Percentiles rank a stretch among this genome's conserved stretches.
Conservation (phyloP, 2,329 filamentous ascomycete genomes). For the Didymella keratinophila region DNA sequence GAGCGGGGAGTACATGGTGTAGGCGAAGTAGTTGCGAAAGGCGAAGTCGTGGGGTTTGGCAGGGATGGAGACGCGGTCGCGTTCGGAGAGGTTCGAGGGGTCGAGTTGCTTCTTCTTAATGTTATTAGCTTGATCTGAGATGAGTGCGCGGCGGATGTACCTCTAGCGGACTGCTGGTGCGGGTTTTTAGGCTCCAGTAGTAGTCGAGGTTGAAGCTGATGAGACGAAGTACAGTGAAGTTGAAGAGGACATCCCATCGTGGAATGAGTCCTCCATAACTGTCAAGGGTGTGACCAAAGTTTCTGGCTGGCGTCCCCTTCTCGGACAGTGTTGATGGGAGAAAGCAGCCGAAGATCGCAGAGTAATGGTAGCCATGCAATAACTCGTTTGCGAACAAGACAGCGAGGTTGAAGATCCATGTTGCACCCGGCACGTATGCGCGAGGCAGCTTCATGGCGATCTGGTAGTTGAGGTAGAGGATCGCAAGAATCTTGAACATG, state of each 20-base stretch:
- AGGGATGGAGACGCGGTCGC: conserved; percentile 81
- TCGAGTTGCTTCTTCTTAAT: conserved; percentile 98
- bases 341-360: conserved; percentile 65
- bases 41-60: conserved; percentile 75
- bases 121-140: conserved; percentile 63
- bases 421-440: conserved; percentile 73
- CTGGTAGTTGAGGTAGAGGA: conserved; percentile 82
- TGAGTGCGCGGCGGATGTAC: conserved; percentile 61
- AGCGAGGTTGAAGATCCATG: conserved; percentile 89
- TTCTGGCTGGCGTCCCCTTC: conserved; percentile 56
- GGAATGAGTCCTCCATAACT: conserved; percentile 81
- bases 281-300: conserved; percentile 78
- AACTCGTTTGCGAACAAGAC: conserved; percentile 92
- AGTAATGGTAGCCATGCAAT: conserved; percentile 76
- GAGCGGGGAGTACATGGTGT: conserved; percentile 88
- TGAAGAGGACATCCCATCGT: conserved; percentile 97
- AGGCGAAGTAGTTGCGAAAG: conserved; percentile 88
- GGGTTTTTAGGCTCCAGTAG: conserved; percentile 83
- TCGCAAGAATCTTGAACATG: conserved; percentile 78
- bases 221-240: conserved; percentile 88
- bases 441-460: conserved; percentile 77
- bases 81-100: conserved; percentile 83
- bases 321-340: conserved; percentile 52
- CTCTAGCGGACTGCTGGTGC: conserved; percentile 73
- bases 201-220: conserved; percentile 98